These are phyloP conservation scores for Parmales sp. DNA, from an alignment of 108 stramenopile genomes.

Conservation along the genomic window DNA sequence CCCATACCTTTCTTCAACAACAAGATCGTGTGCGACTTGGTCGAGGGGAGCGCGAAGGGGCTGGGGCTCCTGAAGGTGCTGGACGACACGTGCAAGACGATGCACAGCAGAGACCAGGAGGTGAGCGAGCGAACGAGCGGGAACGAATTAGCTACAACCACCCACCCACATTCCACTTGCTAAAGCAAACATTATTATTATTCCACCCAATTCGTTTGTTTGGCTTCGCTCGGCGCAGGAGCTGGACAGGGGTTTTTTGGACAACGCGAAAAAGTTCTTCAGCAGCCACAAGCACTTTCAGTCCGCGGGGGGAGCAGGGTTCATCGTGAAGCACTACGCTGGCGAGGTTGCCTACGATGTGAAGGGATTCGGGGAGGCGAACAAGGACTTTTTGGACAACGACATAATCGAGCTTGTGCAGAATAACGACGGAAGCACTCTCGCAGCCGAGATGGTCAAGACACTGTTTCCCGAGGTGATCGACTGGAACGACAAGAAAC, in stretches of 20 bases:
- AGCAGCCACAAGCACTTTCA: not conserved
- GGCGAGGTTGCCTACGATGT: slow-evolving; percentile 19
- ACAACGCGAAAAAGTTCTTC: not conserved
- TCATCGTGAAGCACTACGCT: slow-evolving; percentile 20
- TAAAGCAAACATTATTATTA: not conserved
- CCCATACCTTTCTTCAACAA: slow-evolving; percentile 52
- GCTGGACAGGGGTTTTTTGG: not conserved
- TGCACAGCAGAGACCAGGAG: not conserved
- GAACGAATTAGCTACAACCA: not conserved
- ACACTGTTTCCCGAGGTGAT: slow-evolving; percentile 1
- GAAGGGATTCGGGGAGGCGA: slow-evolving; percentile 16
- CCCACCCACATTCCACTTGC: not conserved
- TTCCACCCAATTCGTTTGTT: no score
- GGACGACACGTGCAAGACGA: slow-evolving; percentile 31
- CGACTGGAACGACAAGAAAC: not conserved
- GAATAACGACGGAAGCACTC: not conserved
- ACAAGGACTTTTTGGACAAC: slow-evolving; percentile 14
- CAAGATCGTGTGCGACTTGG: slow-evolving; percentile 37
- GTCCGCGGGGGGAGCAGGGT: not conserved
- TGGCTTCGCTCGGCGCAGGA: no score
- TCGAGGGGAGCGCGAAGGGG: slow-evolving; percentile 33
- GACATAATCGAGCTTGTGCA: slow-evolving; percentile 9
- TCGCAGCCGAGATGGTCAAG: not conserved
- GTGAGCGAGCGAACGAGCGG: no score
- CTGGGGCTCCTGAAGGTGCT: slow-evolving; percentile 45